Evolutionary conservation across 2,329 filamentous ascomycete genomes (phyloP), one percentile per base, ranked within the genome.

Genomic region (Thielaviopsis ethacetica): DNA sequence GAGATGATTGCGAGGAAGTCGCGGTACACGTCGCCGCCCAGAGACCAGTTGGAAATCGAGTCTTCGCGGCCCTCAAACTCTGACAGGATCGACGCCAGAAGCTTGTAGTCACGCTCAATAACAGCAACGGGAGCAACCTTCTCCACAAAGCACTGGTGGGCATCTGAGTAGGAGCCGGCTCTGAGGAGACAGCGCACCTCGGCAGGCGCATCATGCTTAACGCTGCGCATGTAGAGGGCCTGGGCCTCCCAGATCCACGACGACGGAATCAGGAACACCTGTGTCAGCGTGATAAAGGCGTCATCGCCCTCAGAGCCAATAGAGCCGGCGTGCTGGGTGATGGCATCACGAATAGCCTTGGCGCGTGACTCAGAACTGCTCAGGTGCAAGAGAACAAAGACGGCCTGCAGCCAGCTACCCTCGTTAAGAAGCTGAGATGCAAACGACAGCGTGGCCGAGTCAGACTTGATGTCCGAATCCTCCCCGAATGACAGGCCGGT

Each of bases 171-270:
- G 50, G 87, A 83, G 47, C 80, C 79, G 1, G 90, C 91, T 54
- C 83, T 82, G 61, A 97, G 78, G 13, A 98, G 82, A 66, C 84
- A 93, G 58, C 85, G 78, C 10, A 91, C 86, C 69, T 95, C 88
- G 5, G 76, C 75, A 53, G 76, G 78, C 12, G 85, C 77, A 67
- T 91, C 82, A 63, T 83, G 81, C 66, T 79, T 81, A 53, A 83
- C 81, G 60, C 84, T 83, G 62, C 87, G 85, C 71, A 89, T 90
- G 70, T 86, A 85, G 15, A 91, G 76, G 13, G 91, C 91, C 67
- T 91, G 88, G 19, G 93, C 88, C 61, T 88, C 82, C 82, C 88
- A 95, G 56, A 97, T 77, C 90, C 91, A 95, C 3, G 78, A 70
- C 1, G 77, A 71, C 0, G 91, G 89, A 50, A 97, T 80, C 63